These are phyloP conservation scores for Corrigiola litoralis DNA, from an alignment of 179 eudicot species.

Conservation along the genomic window DNA sequence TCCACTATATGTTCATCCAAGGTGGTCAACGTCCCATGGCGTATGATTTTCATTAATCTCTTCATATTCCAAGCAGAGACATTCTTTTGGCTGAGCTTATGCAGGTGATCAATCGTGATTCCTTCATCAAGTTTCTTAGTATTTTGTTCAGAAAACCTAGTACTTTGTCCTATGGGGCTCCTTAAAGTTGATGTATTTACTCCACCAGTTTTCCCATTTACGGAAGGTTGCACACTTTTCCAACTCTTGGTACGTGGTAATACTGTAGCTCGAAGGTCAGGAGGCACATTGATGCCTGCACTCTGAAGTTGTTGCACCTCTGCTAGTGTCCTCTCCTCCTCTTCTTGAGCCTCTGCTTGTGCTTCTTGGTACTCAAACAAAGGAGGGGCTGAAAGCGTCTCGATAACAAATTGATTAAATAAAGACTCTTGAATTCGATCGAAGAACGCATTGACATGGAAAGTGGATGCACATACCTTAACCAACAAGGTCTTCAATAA, in stretches of 20 bases:
- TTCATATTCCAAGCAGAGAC: constrained; percentile 91
- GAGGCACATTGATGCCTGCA: constrained; percentile 50
- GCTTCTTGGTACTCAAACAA: constrained; percentile 35
- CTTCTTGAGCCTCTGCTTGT: constrained; percentile 38
- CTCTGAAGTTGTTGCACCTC: constrained; percentile 52
- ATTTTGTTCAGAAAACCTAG: constrained; percentile 28
- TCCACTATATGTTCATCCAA: constrained; percentile 61
- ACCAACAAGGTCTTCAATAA: constrained; percentile 60
- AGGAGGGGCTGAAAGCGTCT: constrained; percentile 70
- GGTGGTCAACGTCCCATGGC: constrained; percentile 55
- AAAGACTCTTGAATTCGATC: constrained; percentile 74
- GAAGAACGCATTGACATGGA: constrained; percentile 77
- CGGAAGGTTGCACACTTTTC: constrained; percentile 3
- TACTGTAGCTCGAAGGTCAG: constrained; percentile 35
- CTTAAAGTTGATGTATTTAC: constrained; percentile 21
- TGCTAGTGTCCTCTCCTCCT: constrained; percentile 45
- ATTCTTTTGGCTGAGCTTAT: constrained; percentile 62
- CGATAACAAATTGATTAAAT: constrained; percentile 77
- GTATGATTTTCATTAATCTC: constrained; percentile 66
- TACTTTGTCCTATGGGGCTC: constrained; percentile 31
- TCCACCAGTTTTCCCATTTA: constrained; percentile 21
- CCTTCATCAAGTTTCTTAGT: constrained; percentile 37
- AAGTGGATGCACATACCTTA: constrained; percentile 74
- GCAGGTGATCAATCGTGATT: constrained; percentile 57
- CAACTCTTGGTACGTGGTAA: constrained; percentile 26